Percentiles rank a stretch among this genome's conserved stretches.
Conservation (phyloP, 129 eudicot genomes). For the Flaveria linearis region DNA sequence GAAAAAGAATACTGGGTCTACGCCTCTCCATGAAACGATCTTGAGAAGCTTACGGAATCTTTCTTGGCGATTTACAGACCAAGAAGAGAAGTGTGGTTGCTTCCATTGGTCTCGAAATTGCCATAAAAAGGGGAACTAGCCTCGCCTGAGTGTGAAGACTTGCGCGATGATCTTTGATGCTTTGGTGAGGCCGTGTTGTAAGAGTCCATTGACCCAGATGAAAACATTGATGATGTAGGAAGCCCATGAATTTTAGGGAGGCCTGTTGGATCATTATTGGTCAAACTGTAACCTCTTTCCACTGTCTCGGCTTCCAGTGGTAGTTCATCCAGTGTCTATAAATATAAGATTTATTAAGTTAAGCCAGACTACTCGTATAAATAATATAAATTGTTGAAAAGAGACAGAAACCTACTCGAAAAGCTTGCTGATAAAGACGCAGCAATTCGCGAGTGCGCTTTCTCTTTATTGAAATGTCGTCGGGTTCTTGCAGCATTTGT, state of each 20-base stretch:
- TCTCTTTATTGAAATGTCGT: slow-evolving; percentile 78
- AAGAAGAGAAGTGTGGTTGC: slow-evolving; percentile 52
- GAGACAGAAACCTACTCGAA: slow-evolving; percentile 49
- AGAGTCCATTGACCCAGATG: slow-evolving; percentile 57
- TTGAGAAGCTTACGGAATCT: not conserved
- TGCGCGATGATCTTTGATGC: slow-evolving; percentile 65
- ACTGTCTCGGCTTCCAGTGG: slow-evolving; percentile 87
- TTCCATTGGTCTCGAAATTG: slow-evolving; percentile 60
- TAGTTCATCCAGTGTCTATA: slow-evolving; percentile 82
- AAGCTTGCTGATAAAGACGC: slow-evolving; percentile 92
- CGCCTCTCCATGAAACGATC: slow-evolving; percentile 11
- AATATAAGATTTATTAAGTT: not conserved
- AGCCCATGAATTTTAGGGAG: slow-evolving; percentile 87
- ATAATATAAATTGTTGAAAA: not conserved
- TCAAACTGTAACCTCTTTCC: slow-evolving; percentile 76
- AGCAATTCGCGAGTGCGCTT: slow-evolving; percentile 80
- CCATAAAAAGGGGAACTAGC: slow-evolving; percentile 56
- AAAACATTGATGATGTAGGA: slow-evolving; percentile 59
- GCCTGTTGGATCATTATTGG: slow-evolving; percentile 68
- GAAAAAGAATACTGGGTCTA: slow-evolving; percentile 28
- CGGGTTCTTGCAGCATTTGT: slow-evolving; percentile 98
- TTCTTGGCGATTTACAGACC: slow-evolving; percentile 38
- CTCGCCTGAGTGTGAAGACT: slow-evolving; percentile 92
- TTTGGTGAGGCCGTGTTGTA: slow-evolving; percentile 70
- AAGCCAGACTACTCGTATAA: not conserved